Percentiles rank a stretch among this genome's conserved stretches.
These are phyloP conservation scores for Anthracocystis setariae DNA, from an alignment of 1,284 basidiomycete genomes.

Conservation along the genomic window DNA sequence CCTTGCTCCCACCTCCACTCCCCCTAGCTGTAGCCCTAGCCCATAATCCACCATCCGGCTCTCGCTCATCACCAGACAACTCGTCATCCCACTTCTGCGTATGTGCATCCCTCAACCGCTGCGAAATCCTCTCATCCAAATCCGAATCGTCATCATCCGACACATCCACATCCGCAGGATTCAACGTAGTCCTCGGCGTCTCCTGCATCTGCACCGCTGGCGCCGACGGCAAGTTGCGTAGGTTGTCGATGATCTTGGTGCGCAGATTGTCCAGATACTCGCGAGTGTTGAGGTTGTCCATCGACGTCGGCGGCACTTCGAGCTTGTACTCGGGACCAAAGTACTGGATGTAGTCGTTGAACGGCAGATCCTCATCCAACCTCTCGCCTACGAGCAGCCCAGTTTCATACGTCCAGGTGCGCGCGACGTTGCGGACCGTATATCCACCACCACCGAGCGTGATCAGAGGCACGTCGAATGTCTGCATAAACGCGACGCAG, in stretches of 20 bases:
- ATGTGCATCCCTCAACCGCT: slow-evolving; percentile 60
- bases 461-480: slow-evolving; percentile 86
- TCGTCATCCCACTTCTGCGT: slow-evolving; percentile 60
- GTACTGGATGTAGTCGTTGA: slow-evolving; percentile 97
- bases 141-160: slow-evolving; percentile 67
- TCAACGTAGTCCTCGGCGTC: slow-evolving; percentile 73
- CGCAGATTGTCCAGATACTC: slow-evolving; percentile 85
- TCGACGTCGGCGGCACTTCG: slow-evolving; percentile 89
- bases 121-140: slow-evolving; percentile 66
- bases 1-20: slow-evolving; percentile 9
- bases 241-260: slow-evolving; percentile 78
- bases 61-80: slow-evolving; percentile 57
- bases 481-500: slow-evolving; percentile 86
- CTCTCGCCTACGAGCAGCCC: slow-evolving; percentile 89
- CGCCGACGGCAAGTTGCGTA: slow-evolving; percentile 80
- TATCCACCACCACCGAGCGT: slow-evolving; percentile 96
- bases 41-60: slow-evolving; percentile 20
- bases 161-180: slow-evolving; percentile 72
- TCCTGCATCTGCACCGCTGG: slow-evolving; percentile 89
- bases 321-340: slow-evolving; percentile 95
- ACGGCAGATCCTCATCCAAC: slow-evolving; percentile 81
- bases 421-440: slow-evolving; percentile 88
- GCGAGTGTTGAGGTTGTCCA: slow-evolving; percentile 89
- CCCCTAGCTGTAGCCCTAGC: slow-evolving; percentile 20
- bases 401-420: slow-evolving; percentile 97